These are phyloP conservation scores for Hypoxylon sp. DNA, from an alignment of 2,329 filamentous ascomycete species.

Conservation along the genomic window DNA sequence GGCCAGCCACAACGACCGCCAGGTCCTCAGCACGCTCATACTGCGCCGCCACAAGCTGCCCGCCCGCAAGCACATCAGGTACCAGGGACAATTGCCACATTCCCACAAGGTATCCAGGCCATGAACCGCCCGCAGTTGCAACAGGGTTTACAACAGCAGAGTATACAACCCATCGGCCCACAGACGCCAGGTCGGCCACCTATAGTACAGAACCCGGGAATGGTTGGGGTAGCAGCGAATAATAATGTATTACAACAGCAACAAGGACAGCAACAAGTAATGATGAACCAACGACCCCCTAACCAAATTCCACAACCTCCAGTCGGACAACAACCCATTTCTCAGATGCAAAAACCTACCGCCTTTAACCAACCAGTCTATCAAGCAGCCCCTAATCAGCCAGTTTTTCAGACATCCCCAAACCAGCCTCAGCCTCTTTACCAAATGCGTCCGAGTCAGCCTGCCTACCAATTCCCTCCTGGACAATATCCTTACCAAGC, in stretches of 20 bases:
- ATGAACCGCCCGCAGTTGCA: slow-evolving; percentile 32
- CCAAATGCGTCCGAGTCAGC: slow-evolving; percentile 27
- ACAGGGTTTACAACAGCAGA: slow-evolving; percentile 32
- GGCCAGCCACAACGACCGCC: slow-evolving; percentile 30
- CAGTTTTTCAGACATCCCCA: slow-evolving; percentile 15
- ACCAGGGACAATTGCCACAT: slow-evolving; percentile 10
- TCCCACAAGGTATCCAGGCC: slow-evolving; percentile 19
- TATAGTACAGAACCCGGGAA: slow-evolving; percentile 45
- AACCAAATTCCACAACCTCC: slow-evolving; percentile 33
- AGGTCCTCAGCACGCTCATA: slow-evolving; percentile 33
- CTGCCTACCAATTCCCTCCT: slow-evolving; percentile 18
- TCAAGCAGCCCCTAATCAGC: slow-evolving; percentile 18
- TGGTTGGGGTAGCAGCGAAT: slow-evolving; percentile 39
- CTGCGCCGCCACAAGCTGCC: slow-evolving; percentile 42
- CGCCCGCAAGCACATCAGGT: slow-evolving; percentile 32
- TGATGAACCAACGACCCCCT: slow-evolving; percentile 25
- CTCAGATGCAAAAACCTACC: slow-evolving; percentile 32
- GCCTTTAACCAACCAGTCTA: slow-evolving; percentile 24
- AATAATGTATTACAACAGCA: slow-evolving; percentile 30
- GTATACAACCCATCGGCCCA: slow-evolving; percentile 40
- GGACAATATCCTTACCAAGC: slow-evolving; percentile 27
- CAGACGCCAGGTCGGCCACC: slow-evolving; percentile 49
- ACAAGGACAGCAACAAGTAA: slow-evolving; percentile 26
- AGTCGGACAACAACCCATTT: slow-evolving; percentile 30
- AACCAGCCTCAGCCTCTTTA: slow-evolving; percentile 33